These are phyloP conservation scores for Alternaria incomplexa DNA, from an alignment of 2,329 filamentous ascomycete species.

Conservation along the genomic window DNA sequence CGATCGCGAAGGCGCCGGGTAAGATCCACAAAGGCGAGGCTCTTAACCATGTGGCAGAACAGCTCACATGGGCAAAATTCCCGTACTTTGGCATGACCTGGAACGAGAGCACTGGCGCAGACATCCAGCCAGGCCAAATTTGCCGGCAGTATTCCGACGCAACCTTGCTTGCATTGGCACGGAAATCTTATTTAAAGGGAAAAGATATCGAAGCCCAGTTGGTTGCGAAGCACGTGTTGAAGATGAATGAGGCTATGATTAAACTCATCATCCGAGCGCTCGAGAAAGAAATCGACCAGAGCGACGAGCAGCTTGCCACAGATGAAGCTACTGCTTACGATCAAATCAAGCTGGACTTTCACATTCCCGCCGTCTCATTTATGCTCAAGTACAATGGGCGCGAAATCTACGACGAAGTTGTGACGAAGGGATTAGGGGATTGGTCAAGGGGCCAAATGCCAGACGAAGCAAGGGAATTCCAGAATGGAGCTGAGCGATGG, in stretches of 20 bases:
- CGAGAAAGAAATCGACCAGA: not conserved
- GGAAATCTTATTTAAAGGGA: not conserved
- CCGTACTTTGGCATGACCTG: not conserved
- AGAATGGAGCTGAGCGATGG: not conserved
- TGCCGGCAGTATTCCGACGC: not conserved
- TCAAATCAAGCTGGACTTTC: not conserved
- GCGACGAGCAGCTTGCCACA: not conserved
- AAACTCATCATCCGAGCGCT: not conserved
- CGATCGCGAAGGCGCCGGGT: not conserved
- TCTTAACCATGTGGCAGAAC: not conserved
- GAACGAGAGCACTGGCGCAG: not conserved
- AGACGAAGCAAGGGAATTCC: not conserved
- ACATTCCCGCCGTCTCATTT: not conserved
- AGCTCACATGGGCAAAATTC: not conserved
- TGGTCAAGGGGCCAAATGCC: not conserved
- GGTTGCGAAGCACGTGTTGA: not conserved
- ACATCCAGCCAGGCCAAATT: not conserved
- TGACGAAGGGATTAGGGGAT: not conserved
- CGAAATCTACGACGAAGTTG: not conserved
- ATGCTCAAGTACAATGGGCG: not conserved
- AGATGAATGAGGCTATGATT: rapidly evolving
- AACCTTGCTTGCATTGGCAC: not conserved
- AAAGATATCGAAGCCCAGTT: not conserved
- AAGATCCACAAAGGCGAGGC: not conserved
- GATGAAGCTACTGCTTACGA: not conserved